Evolutionary conservation across 345 rosid species (phyloP), one percentile per base, ranked within the genome.

Genomic region (Boechera stricta): DNA sequence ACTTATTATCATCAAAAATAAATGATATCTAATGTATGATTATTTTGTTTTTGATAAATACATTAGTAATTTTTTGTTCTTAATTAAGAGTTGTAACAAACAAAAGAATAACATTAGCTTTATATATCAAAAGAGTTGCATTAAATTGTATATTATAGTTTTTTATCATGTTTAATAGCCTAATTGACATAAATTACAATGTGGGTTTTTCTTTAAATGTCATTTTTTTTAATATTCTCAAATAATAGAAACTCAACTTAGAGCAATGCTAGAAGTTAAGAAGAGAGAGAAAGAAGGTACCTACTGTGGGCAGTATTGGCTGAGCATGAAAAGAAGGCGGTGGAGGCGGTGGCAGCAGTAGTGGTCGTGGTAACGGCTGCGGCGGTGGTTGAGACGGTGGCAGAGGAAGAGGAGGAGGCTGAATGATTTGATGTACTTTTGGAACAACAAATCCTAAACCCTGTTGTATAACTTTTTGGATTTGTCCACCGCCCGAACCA

Each of bases 281-380:
- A 31, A 70, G 73, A 75, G 71, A 69, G 71, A 76, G 79, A 77
- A 81, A 38, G 75, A 76, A 81, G 83, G 82, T 86, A 89, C 90
- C 91, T 89, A 86, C 86, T 82, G 89, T 59, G 79, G 85, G 87
- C 74, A 71, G 75, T 83, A 79, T 67, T 44, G 74, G 74, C 70
- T 73, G 82, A 60, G 74, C 73, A 65, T 72, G 63, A 49, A 58
- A 72, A 39, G 81, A 52, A 67, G 69, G 74, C 64, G 86, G 85
- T 55, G 75, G 87, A 66, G 81, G 83, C 41, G 73, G 79, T 29
- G 82, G 76, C 39, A 71, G 64, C 38, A 44, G 66, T 63, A 72
- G 74, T 48, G 79, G 71, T 47, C 32, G 72, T 61, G 55, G 76
- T 53, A 44, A 55, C 67, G 51, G 36, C 10, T 49, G 74, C 29